phyloP scores from a whole-genome alignment of 345 rosid genomes.

The Cochlearia excelsa region DNA sequence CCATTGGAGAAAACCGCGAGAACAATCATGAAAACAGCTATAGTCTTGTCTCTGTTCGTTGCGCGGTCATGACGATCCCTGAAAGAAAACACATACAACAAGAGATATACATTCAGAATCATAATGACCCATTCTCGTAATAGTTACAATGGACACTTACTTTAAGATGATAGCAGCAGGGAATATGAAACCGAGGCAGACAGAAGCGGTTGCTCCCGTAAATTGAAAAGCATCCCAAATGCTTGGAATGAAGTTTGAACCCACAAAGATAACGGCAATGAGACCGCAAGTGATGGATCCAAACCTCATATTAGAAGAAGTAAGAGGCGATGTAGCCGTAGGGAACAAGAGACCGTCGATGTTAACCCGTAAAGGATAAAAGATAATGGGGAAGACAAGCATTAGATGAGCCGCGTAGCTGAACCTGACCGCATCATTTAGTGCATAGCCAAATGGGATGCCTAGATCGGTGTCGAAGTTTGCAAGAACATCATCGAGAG shows the following conservation, averaged over 20 bases:
- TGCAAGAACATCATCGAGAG: conserved; percentile 90
- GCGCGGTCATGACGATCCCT: conserved; percentile 58
- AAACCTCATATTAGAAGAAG: conserved; percentile 55
- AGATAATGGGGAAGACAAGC: conserved; percentile 89
- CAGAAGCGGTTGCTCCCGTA: conserved; percentile 68
- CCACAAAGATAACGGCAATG: conserved; percentile 44
- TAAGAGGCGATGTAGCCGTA: conserved; percentile 46
- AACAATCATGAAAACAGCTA: conserved; percentile 48
- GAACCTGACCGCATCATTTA: conserved; percentile 84
- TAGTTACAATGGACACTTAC: conserved; percentile 20
- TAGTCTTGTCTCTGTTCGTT: conserved; percentile 44
- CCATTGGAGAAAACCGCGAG: conserved; percentile 55
- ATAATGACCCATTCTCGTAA: background rate
- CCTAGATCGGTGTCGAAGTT: conserved; percentile 87
- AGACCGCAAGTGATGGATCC: conserved; percentile 52
- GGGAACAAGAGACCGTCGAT: conserved; percentile 81
- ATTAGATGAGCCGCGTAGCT: conserved; percentile 86
- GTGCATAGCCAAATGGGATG: conserved; percentile 68
- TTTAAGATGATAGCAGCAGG: conserved; percentile 54
- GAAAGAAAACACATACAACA: conserved; percentile 7
- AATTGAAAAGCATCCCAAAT: conserved; percentile 72
- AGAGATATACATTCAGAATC: background rate
- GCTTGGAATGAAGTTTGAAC: conserved; percentile 65
- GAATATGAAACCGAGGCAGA: conserved; percentile 63
- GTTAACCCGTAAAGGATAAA: conserved; percentile 76